phyloP scores from a whole-genome alignment of 805 yeast species.

The Yarrowia sp. region DNA sequence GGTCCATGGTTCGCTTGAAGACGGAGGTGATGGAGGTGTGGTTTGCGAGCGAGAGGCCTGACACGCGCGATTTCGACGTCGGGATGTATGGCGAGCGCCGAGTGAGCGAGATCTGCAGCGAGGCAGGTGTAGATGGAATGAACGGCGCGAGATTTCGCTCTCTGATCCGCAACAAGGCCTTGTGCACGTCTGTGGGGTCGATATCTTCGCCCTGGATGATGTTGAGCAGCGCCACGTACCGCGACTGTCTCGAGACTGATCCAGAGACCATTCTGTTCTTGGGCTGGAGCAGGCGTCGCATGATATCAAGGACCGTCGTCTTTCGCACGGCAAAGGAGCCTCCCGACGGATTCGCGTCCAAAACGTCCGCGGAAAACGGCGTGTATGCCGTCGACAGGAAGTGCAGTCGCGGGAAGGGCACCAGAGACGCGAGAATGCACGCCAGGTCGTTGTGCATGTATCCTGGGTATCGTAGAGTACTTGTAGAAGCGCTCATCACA shows the following conservation, averaged over 20 bases:
- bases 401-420: slow-evolving; percentile 84
- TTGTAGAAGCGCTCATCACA: slow-evolving; percentile 79
- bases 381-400: slow-evolving; percentile 70
- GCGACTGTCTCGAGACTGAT: slow-evolving; percentile 45
- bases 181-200: slow-evolving; percentile 66
- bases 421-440: slow-evolving; percentile 72
- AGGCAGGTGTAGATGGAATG: slow-evolving; percentile 82
- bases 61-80: slow-evolving; percentile 49
- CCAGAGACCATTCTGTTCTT: slow-evolving; percentile 67
- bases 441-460: slow-evolving; percentile 85
- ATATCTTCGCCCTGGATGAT: slow-evolving; percentile 58
- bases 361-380: slow-evolving; percentile 49
- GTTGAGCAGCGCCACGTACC: slow-evolving; percentile 69
- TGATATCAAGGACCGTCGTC: slow-evolving; percentile 79
- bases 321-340: slow-evolving; percentile 60
- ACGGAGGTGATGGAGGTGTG: slow-evolving; percentile 70
- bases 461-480: slow-evolving; percentile 86
- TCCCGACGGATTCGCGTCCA: slow-evolving; percentile 49
- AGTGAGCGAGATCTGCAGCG: slow-evolving; percentile 76
- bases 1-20: slow-evolving; percentile 63
- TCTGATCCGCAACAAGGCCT: slow-evolving; percentile 43
- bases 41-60: slow-evolving; percentile 83
- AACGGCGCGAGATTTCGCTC: slow-evolving; percentile 55
- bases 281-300: slow-evolving; percentile 76
- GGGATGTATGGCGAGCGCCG: slow-evolving; percentile 60